Evolutionary conservation across 2,329 filamentous ascomycete species (phyloP).

Genomic region (Metarhizium brunneum): DNA sequence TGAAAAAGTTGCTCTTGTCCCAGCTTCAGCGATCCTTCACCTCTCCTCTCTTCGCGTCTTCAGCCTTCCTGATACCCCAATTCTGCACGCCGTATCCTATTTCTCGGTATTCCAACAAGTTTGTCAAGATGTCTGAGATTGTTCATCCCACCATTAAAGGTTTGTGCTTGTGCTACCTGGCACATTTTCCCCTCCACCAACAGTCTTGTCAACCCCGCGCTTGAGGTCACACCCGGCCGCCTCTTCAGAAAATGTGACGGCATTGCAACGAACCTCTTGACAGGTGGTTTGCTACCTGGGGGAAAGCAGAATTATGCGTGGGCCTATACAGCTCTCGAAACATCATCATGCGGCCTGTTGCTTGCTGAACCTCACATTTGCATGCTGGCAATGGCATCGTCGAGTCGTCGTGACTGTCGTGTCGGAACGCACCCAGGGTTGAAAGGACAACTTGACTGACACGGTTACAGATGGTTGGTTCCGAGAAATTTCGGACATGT

Average conservation of each 20-base stretch:
- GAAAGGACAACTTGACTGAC: slow-evolving; percentile 1
- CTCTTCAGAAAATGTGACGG: neutral
- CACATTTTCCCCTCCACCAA: slow-evolving; percentile 8
- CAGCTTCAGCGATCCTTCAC: neutral
- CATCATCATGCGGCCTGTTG: neutral
- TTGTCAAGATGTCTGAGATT: slow-evolving; percentile 52
- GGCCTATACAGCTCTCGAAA: neutral
- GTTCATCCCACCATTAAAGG: slow-evolving; percentile 70
- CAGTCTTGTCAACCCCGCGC: slow-evolving; percentile 1
- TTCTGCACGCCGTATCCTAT: neutral
- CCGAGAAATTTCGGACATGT: slow-evolving; percentile 97
- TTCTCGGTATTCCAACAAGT: slow-evolving; percentile 5
- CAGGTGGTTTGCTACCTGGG: neutral
- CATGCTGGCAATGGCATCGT: neutral
- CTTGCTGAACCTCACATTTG: neutral
- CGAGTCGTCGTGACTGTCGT: neutral
- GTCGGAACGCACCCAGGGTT: neutral
- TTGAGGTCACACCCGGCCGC: neutral
- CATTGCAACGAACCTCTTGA: neutral
- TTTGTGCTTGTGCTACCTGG: slow-evolving; percentile 8
- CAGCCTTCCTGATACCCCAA: slow-evolving; percentile 3
- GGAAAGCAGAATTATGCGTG: neutral
- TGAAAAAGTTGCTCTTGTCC: slow-evolving; percentile 3
- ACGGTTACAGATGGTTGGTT: slow-evolving; percentile 86
- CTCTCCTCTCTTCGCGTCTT: neutral